Base-by-base conservation (phyloP, 768 basidiomycete genomes). In the Lactarius tabidus region DNA sequence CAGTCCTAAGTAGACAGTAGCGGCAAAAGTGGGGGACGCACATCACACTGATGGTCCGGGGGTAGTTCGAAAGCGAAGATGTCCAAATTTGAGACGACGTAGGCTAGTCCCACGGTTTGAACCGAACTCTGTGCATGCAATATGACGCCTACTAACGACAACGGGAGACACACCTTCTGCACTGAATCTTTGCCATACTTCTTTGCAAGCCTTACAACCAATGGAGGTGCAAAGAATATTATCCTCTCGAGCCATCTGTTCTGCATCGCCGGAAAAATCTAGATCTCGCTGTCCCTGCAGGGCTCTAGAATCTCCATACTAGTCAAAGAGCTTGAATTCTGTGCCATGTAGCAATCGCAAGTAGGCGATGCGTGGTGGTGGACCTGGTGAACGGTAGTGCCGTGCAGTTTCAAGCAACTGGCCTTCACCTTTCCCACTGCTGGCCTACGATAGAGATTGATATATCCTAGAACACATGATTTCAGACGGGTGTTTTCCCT, bases 401-500 rank as follows among this genome's bases (percentile, higher is more conserved):
- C 85, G 72, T 3, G 79, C 79, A 48, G 78, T 76, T 38, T 77
- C 71, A 38, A 80, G 67, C 69, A 82, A 71, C 65, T 88, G 89
- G 82, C 85, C 68, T 78, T 82, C 20, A 88, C 72, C 51, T 80
- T 73, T 1, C 88, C 87, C 61, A 84, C 86, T 64, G 55, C 66
- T 0, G 81, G 77, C 7, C 88, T 80, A 62, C 90, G 81, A 75
- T 89, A 91, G 10, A 90, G 75, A 70, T 90, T 88, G 65, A 90
- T 84, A 70, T 85, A 84, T 26, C 78, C 85, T n/a, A 89, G 76
- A 0, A 82, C 81, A 72, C 80, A 85, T 59, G 73, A 75, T 29
- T 81, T 72, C 23, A 72, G 87, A 52, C 76, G 77, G 67, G 82
- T 71, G 65, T 90, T 84, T 39, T 80, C 75, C 60, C 80, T 77